Base-by-base conservation (phyloP, 2,329 filamentous ascomycete species). In the Diaporthe destruens region DNA sequence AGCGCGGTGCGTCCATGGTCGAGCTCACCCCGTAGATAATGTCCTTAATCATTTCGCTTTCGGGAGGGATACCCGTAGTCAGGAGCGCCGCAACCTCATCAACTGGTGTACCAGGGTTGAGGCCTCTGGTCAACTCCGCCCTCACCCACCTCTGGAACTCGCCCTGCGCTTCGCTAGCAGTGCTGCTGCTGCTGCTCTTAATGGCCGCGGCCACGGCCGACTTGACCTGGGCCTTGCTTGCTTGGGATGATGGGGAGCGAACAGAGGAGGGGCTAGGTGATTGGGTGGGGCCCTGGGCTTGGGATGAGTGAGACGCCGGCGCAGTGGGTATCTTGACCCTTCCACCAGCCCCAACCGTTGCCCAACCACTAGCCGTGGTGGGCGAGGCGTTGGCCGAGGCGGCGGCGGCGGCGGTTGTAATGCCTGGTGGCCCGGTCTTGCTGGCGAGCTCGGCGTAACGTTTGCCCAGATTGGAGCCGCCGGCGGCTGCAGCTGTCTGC, bases 71-170 rank as follows among this genome's bases (percentile, higher is more conserved):
- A 73, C 89, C 88, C 59, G 47, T 23, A 12, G 94, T 86, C 56
- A 98, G 89, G 71, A 90, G 91, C 70, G 90, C 88, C 68, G 96
- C 92, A 80, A 98, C 97, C 59, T 91, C 90, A 71, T 97, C 92
- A 74, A 94, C 94, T 95, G 76, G 42, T 18, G 56, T 85, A 57
- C 84, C 83, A 75, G 83, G 82, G 2, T 83, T 86, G 53, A 89
- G 93, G 75, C 95, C 95, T 72, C 94, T 92, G 71, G 89, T 88
- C 75, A 99, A 86, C 80, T 96, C 92, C 71, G 90, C 88, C 77
- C 93, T 91, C 23, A 95, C 91, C 96, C 96, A 99, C 82, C 97
- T 98, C 79, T 91, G 92, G 82, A 99, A 97, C 82, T 98, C 96
- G 53, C 97, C 95, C 81, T 94, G 91, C 3, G 96, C 96, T 25